Percentiles rank a stretch among this genome's conserved stretches.
These are phyloP conservation scores for Blumeriella jaapii DNA, from an alignment of 2,329 filamentous ascomycete genomes.

Conservation along the genomic window DNA sequence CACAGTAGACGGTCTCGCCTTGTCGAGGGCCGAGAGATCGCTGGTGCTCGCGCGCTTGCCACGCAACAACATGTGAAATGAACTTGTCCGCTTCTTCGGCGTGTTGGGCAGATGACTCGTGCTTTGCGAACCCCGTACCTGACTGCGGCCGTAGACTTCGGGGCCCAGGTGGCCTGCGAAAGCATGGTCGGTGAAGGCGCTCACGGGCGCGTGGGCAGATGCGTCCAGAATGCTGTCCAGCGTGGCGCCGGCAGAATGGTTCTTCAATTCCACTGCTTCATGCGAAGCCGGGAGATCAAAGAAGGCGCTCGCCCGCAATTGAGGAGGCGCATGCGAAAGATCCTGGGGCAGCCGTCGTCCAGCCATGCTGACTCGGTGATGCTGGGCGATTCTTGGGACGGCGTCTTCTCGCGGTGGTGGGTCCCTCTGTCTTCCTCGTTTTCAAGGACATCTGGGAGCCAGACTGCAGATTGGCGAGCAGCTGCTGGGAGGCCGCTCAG, in stretches of 20 bases:
- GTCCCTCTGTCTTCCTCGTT: slow-evolving; percentile 14
- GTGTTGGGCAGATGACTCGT: slow-evolving; percentile 28
- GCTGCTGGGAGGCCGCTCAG: slow-evolving; percentile 48
- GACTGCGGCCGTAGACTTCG: slow-evolving; percentile 59
- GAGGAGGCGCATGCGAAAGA: slow-evolving; percentile 57
- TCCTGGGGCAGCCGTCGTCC: slow-evolving; percentile 25
- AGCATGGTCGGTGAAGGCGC: slow-evolving; percentile 81
- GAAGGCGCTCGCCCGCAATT: slow-evolving; percentile 81
- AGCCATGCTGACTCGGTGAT: slow-evolving; percentile 25
- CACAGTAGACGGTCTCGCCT: slow-evolving; percentile 15
- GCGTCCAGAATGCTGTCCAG: slow-evolving; percentile 88
- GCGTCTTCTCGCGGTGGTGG: too few species aligned
- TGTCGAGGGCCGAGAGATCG: slow-evolving; percentile 15
- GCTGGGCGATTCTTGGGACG: too few species aligned
- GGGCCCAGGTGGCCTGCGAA: slow-evolving; percentile 65
- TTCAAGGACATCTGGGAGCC: slow-evolving; percentile 27
- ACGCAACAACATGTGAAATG: slow-evolving; percentile 36
- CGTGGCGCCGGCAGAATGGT: slow-evolving; percentile 77
- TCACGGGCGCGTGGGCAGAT: slow-evolving; percentile 76
- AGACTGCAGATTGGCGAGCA: slow-evolving; percentile 29
- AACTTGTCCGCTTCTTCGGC: slow-evolving; percentile 35
- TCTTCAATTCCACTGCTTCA: slow-evolving; percentile 46
- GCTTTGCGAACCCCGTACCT: slow-evolving; percentile 41
- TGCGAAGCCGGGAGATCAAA: slow-evolving; percentile 59
- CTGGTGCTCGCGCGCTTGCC: slow-evolving; percentile 19